Percentiles rank a stretch among this genome's conserved stretches.
Evolutionary conservation across 208 protist genomes (phyloP).

Genomic region (Acanthamoeba culbertsoni): DNA sequence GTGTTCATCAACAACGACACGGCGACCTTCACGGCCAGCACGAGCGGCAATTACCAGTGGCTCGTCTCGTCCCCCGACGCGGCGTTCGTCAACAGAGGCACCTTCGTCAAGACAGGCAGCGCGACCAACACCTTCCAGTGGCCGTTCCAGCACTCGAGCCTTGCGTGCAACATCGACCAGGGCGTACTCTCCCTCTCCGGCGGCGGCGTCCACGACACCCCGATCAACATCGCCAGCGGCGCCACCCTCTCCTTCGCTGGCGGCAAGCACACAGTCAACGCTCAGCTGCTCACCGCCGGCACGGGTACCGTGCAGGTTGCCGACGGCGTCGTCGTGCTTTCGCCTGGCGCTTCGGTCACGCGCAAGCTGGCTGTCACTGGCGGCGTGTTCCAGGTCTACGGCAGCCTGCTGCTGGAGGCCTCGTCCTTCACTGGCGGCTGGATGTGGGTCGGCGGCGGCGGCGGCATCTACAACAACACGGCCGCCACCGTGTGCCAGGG

Average conservation of each 20-base stretch:
- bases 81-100: background rate
- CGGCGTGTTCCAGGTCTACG: slow-evolving; percentile 34
- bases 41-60: background rate
- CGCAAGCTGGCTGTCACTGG: background rate
- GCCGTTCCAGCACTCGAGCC: background rate
- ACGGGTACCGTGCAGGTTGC: background rate
- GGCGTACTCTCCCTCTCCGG: background rate
- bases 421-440: background rate
- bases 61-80: background rate
- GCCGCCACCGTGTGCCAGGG: slow-evolving; percentile 27
- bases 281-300: background rate
- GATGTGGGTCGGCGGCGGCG: slow-evolving; percentile 45
- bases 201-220: background rate
- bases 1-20: slow-evolving; percentile 52
- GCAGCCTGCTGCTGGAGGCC: background rate
- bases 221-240: background rate
- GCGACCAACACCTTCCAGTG: background rate
- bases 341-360: background rate
- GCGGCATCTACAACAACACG: slow-evolving; percentile 24
- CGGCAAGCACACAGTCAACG: background rate
- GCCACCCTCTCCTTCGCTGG: background rate
- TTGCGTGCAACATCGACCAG: background rate
- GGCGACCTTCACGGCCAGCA: background rate
- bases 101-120: background rate
- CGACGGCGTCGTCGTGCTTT: background rate